A percentile compares a stretch with the other conserved stretches of the same genome.
These are phyloP conservation scores for Mortierella sp. DNA, from an alignment of 371 early-diverging fungal genomes.

Conservation along the genomic window DNA sequence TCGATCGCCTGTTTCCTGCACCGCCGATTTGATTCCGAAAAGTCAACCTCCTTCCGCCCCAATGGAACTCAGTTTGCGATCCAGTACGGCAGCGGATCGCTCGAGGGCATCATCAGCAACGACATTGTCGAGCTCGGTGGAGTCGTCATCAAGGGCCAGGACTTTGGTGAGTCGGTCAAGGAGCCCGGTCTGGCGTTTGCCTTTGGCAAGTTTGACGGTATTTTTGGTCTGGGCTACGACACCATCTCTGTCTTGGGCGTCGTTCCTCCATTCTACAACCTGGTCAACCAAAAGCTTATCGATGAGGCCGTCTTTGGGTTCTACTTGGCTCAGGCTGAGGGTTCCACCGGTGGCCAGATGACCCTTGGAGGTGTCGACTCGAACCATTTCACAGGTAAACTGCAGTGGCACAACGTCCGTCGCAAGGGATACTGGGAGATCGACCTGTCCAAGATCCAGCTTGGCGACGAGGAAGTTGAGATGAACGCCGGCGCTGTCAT, in stretches of 20 bases:
- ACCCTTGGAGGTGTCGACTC: conserved; percentile 86
- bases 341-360: conserved; percentile 85
- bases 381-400: conserved; percentile 78
- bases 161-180: conserved; percentile 93
- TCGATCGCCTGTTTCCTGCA: conserved; percentile 97
- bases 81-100: conserved; percentile 91
- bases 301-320: conserved; percentile 88
- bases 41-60: conserved; percentile 77
- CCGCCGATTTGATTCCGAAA: conserved; percentile 80
- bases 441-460: conserved; percentile 75
- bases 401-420: conserved; percentile 85
- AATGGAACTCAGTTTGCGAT: conserved; percentile 95
- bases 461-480: conserved; percentile 77
- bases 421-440: conserved; percentile 98
- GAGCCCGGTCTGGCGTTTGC: conserved; percentile 93
- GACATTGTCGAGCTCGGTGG: conserved; percentile 85
- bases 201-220: conserved; percentile 94
- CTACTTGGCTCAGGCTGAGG: conserved; percentile 76
- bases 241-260: conserved; percentile 89
- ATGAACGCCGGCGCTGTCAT: conserved; percentile 83
- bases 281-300: conserved; percentile 83
- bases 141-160: conserved; percentile 71
- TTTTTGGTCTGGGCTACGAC: conserved; percentile 92
- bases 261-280: conserved; percentile 93
- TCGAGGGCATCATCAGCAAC: conserved; percentile 92